Evolutionary conservation across 1,284 basidiomycete genomes (phyloP).

Genomic region (Apiotrichum veenhuisii): DNA sequence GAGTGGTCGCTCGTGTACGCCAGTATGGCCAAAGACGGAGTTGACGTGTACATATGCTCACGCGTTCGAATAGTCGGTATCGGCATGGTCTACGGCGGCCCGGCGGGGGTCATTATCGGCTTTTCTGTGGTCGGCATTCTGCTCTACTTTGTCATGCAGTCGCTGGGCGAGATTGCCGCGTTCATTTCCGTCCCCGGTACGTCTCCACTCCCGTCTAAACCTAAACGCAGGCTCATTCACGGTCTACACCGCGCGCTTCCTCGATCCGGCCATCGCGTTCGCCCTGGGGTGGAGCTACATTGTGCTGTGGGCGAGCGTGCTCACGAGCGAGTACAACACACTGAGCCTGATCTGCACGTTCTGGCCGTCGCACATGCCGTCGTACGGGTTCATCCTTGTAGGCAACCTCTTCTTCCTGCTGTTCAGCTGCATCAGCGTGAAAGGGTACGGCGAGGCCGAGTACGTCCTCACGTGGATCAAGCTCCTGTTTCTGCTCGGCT

Average conservation of each 20-base stretch:
- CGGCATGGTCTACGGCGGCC: slow-evolving; percentile 11
- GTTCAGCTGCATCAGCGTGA: slow-evolving; percentile 42
- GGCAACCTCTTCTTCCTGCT: slow-evolving; percentile 41
- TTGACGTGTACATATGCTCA: too few species aligned
- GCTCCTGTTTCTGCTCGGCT: neutral
- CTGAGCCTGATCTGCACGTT: neutral
- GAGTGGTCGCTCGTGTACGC: too few species aligned
- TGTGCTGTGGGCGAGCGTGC: neutral
- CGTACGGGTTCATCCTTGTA: neutral
- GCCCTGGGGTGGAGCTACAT: slow-evolving; percentile 26
- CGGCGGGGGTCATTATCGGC: slow-evolving; percentile 17
- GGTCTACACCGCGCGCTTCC: slow-evolving; percentile 55
- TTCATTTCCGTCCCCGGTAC: slow-evolving; percentile 52
- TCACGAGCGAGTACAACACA: neutral
- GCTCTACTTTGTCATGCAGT: slow-evolving; percentile 16
- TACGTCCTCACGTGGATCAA: slow-evolving; percentile 25
- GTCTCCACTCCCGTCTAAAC: slow-evolving; percentile 56
- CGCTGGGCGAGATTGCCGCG: slow-evolving; percentile 21
- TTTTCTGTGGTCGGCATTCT: slow-evolving; percentile 1
- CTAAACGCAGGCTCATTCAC: neutral
- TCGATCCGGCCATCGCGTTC: slow-evolving; percentile 36
- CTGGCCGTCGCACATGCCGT: neutral
- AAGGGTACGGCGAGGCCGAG: slow-evolving; percentile 43
- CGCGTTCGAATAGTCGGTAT: slow-evolving; percentile 1
- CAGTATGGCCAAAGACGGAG: neutral